A percentile compares a stretch with the other conserved stretches of the same genome.
These are phyloP conservation scores for Solanum sparsipilum DNA, from an alignment of 257 asterid genomes.

Conservation along the genomic window DNA sequence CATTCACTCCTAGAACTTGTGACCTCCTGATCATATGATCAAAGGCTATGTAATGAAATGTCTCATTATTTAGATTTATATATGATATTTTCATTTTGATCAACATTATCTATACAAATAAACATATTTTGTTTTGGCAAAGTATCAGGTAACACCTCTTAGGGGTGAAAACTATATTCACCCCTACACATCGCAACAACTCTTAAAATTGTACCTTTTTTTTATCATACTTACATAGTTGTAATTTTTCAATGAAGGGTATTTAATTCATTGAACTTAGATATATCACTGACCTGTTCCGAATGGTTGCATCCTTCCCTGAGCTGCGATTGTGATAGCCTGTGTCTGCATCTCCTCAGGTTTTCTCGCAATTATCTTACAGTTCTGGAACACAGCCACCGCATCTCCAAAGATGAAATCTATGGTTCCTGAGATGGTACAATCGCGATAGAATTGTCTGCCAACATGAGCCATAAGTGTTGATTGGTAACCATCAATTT, in stretches of 20 bases:
- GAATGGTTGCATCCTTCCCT: not conserved
- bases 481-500: constrained; percentile 13
- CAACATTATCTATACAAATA: too few relatives aligned
- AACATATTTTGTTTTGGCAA: too few relatives aligned
- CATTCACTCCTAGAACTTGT: not conserved
- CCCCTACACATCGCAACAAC: not conserved
- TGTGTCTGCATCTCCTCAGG: constrained; percentile 7
- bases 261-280: not conserved
- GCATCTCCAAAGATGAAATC: constrained; percentile 23
- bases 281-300: not conserved
- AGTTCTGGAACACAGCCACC: constrained; percentile 9
- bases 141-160: not conserved
- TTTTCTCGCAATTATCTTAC: constrained; percentile 6
- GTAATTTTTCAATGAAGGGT: not conserved
- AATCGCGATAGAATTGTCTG: not conserved
- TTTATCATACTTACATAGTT: not conserved
- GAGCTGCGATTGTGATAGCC: constrained; percentile 16
- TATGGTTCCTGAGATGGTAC: constrained; percentile 4
- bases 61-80: not conserved
- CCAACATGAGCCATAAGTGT: constrained; percentile 11
- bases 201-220: not conserved
- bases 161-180: not conserved
- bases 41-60: not conserved
- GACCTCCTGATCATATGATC: not conserved
- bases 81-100: not conserved